Percentiles rank a stretch among this genome's conserved stretches.
Evolutionary conservation across 371 early-diverging fungal genomes (phyloP).

Genomic region (Chytridiales sp.): DNA sequence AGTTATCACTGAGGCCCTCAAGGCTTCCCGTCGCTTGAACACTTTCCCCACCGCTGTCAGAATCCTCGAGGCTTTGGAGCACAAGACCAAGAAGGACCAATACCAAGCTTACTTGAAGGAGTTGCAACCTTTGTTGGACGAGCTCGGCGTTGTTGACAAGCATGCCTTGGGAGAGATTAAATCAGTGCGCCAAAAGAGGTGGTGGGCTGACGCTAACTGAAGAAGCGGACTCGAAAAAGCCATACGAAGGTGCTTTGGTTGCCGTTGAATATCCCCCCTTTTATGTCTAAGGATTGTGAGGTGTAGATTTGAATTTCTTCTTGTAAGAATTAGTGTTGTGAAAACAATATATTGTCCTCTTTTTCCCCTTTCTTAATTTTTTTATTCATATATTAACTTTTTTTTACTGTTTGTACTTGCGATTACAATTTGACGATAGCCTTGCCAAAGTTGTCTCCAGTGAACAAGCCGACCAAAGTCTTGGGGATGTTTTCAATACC

Average conservation of each 20-base stretch:
- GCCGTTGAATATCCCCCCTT: too few relatives aligned
- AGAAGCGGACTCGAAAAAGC: too few relatives aligned
- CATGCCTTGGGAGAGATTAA: conserved; percentile 71
- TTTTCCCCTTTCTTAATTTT: too few relatives aligned
- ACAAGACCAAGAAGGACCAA: conserved; percentile 80
- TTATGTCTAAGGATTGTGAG: too few relatives aligned
- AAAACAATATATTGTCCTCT: too few relatives aligned
- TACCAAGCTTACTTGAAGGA: conserved; percentile 86
- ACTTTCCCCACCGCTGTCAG: conserved; percentile 90
- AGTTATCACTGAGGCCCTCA: conserved; percentile 84
- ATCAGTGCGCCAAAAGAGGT: conserved; percentile 40
- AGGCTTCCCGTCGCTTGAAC: conserved; percentile 89
- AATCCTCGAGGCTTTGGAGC: conserved; percentile 89
- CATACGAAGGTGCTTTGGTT: too few relatives aligned
- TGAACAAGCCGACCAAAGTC: conserved; percentile 72
- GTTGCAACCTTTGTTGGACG: conserved; percentile 78
- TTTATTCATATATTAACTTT: too few relatives aligned
- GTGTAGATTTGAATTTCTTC: too few relatives aligned
- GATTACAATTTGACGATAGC: conserved; percentile 61
- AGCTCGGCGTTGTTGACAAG: conserved; percentile 84
- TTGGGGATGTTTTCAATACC: conserved; percentile 81
- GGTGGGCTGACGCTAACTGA: conserved; percentile 33
- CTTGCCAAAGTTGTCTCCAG: conserved; percentile 86
- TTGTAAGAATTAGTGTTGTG: too few relatives aligned
- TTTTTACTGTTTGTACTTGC: too few relatives aligned